Evolutionary conservation across 495 filamentous ascomycete genomes (phyloP).

Genomic region (Evernia prunastri): DNA sequence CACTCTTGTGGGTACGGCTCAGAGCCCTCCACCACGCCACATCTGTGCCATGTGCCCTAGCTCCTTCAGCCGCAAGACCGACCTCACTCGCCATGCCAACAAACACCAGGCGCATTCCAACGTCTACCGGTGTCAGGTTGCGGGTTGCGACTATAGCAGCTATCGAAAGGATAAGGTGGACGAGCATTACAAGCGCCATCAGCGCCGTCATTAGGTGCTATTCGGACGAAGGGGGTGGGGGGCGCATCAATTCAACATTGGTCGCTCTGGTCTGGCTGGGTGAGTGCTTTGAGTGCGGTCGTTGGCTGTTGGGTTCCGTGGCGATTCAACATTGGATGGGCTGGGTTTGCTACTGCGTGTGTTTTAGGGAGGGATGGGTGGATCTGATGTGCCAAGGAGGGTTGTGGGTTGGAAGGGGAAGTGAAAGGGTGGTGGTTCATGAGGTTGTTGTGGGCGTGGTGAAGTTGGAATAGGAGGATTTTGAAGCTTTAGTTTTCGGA

Average conservation of each 20-base stretch:
- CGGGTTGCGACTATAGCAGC: slow-evolving; percentile 2
- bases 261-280: too few relatives aligned
- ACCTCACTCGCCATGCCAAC: slow-evolving; percentile 4
- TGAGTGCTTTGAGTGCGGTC: too few relatives aligned
- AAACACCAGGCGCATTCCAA: not conserved
- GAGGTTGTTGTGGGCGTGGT: not conserved
- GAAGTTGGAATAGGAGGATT: not conserved
- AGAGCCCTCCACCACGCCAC: not conserved
- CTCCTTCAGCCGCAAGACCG: not conserved
- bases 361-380: too few relatives aligned
- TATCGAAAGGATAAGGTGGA: slow-evolving; percentile 10
- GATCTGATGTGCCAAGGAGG: too few relatives aligned
- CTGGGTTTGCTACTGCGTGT: too few relatives aligned
- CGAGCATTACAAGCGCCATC: slow-evolving; percentile 1
- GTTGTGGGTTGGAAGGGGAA: not conserved
- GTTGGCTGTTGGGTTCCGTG: too few relatives aligned
- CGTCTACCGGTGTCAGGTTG: not conserved
- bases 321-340: too few relatives aligned
- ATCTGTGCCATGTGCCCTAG: not conserved
- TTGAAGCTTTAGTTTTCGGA: not conserved
- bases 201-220: not conserved
- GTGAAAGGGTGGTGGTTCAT: not conserved
- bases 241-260: too few relatives aligned
- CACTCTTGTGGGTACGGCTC: not conserved
- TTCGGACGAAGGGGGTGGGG: too few relatives aligned